Evolutionary conservation across 1,139 yeast genomes (phyloP).

Genomic region (Ogataea hybrid): DNA sequence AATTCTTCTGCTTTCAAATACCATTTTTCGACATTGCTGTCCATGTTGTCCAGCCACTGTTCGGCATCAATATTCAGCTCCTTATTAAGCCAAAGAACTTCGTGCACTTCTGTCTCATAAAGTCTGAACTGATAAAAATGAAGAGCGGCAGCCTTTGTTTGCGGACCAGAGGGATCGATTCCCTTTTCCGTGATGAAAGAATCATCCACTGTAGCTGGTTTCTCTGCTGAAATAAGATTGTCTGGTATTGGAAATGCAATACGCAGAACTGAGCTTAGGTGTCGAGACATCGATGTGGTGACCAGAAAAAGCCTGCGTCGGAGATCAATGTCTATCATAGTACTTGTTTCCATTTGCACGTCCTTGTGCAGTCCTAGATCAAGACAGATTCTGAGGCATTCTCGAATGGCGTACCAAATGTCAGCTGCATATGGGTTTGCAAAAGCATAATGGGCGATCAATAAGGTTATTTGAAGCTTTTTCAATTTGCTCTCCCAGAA

Average conservation of each 20-base stretch:
- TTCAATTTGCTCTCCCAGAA: constrained; percentile 16
- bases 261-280: constrained; percentile 16
- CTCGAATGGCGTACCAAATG: constrained; percentile 20
- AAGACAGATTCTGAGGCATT: constrained; percentile 17
- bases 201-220: constrained; percentile 24
- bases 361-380: constrained; percentile 24
- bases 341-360: constrained; percentile 10
- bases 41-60: constrained; percentile 20
- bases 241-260: constrained; percentile 20
- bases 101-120: constrained; percentile 21
- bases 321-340: constrained; percentile 16
- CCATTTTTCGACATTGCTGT: constrained; percentile 19
- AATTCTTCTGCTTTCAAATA: constrained; percentile 24
- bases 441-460: constrained; percentile 25
- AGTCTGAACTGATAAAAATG: constrained; percentile 21
- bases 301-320: constrained; percentile 20
- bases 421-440: constrained; percentile 26
- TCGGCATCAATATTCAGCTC: constrained; percentile 12
- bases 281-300: constrained; percentile 21
- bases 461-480: constrained; percentile 18
- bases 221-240: constrained; percentile 15
- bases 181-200: constrained; percentile 19
- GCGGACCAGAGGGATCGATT: constrained; percentile 21
- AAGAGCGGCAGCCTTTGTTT: constrained; percentile 22
- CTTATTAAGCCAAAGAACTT: constrained; percentile 22